Evolutionary conservation across 2,329 filamentous ascomycete species (phyloP), one percentile per base, ranked within the genome.

Genomic region (Lachnellula occidentalis): DNA sequence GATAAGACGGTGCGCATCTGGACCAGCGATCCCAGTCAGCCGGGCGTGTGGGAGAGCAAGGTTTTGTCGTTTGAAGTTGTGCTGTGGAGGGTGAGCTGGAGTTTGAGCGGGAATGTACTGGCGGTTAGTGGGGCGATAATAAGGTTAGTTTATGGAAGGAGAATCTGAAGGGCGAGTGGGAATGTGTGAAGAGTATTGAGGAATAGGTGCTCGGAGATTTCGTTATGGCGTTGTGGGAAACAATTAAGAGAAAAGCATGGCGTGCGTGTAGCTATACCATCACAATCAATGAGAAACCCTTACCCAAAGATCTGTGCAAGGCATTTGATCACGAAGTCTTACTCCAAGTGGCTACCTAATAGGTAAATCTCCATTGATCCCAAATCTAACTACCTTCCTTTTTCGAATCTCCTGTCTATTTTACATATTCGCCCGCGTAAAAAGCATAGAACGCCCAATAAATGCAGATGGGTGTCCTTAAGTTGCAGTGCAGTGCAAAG

Each of bases 61-160:
- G 83, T 88, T 41, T 79, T 99, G 61, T 83, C 86, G 66, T 95
- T 99, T 65, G 92, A 96, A 58, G 85, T 87, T 4, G 86, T 92
- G 46, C 82, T 96, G 56, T 99, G 94, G 94, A 85, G 94, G 53
- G 94, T 96, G 45, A 96, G 90, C 78, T 99, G 94, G 94, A 96
- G 91, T 66, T 78, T 97, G 69, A 96, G 90, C 72, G 94, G 94
- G 50, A 99, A 99, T 70, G 92, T 97, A 19, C 78, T 99, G 65
- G 94, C 94, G 9, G 90, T 96, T 59, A 94, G 88, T 69, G 90
- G 90, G 90, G 88, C 24, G 92, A 99, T 74, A 99, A 99, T 78
- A 92, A 95, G 76, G 92, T 99, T 53, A 95, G 87, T 51, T 74
- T 99, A 71, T 99, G 92, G 92, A 99, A 97, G 81, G 94, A 99